These are phyloP conservation scores for Jatropha curcas DNA, from an alignment of 345 rosid genomes.

Conservation along the genomic window DNA sequence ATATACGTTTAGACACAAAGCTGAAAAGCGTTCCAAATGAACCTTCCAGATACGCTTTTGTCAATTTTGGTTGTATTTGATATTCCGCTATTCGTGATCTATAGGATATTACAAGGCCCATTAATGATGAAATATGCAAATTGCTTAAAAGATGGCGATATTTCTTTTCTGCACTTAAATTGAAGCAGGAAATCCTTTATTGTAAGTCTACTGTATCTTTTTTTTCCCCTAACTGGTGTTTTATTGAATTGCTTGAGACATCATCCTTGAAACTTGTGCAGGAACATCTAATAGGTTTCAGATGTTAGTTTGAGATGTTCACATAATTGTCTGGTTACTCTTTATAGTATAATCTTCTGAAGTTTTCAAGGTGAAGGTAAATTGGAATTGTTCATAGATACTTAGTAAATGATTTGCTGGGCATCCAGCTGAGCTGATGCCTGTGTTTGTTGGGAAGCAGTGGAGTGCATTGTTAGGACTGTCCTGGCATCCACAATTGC, in stretches of 20 bases:
- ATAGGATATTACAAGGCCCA: conserved; percentile 86
- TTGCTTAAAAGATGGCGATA: conserved; percentile 78
- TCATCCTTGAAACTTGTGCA: background rate
- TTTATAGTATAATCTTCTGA: too few species aligned
- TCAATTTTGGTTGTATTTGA: too few species aligned
- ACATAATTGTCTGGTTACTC: background rate
- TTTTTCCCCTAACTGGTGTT: conserved; percentile 3
- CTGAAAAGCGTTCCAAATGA: conserved; percentile 3
- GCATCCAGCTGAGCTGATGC: too few species aligned
- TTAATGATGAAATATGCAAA: conserved; percentile 72
- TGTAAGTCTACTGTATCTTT: conserved; percentile 50
- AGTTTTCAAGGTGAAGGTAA: too few species aligned
- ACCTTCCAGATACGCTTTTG: background rate
- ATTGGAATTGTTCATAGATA: too few species aligned
- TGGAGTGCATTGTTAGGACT: too few species aligned
- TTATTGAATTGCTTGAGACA: background rate
- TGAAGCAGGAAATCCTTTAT: conserved; percentile 89
- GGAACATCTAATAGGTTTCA: background rate
- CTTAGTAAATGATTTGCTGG: too few species aligned
- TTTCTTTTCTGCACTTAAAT: conserved; percentile 79
- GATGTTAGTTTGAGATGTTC: background rate
- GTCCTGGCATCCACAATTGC: background rate
- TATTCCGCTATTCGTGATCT: conserved; percentile 19
- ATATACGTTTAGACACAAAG: background rate
- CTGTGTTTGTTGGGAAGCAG: too few species aligned